A percentile compares a stretch with the other conserved stretches of the same genome.
These are phyloP conservation scores for Megacollybia marginata DNA, from an alignment of 768 basidiomycete species.

Conservation along the genomic window DNA sequence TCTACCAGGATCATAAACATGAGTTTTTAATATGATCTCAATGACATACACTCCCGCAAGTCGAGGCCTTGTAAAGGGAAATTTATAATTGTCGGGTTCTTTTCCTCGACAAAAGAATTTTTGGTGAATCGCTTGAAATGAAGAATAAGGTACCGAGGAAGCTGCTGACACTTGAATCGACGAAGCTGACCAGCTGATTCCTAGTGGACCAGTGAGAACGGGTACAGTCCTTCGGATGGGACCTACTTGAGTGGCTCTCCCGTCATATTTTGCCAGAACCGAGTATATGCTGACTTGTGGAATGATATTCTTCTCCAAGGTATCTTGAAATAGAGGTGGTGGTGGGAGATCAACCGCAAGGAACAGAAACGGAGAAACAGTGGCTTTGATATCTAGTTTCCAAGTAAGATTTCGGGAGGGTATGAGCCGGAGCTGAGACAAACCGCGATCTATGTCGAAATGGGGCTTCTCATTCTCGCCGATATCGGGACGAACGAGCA, in stretches of 20 bases:
- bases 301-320: conserved; percentile 96
- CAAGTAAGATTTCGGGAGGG: conserved; percentile 1
- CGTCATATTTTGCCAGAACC: conserved; percentile 92
- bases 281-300: conserved; percentile 92
- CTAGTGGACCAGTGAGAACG: conserved; percentile 25
- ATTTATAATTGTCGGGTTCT: conserved; percentile 98
- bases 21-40: conserved; percentile 15
- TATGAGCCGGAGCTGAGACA: conserved; percentile 17
- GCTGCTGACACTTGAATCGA: conserved; percentile 80
- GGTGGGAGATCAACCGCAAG: conserved; percentile 94
- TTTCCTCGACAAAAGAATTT: conserved; percentile 95
- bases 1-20: conserved; percentile 39
- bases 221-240: background rate
- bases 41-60: conserved; percentile 76
- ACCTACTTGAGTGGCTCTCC: conserved; percentile 75
- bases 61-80: conserved; percentile 93
- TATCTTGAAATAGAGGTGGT: conserved; percentile 95
- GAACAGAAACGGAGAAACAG: conserved; percentile 88
- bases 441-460: conserved; percentile 94
- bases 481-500: conserved; percentile 73
- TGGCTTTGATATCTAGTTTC: conserved; percentile 71
- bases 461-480: conserved; percentile 75
- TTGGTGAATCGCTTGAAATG: conserved; percentile 97
- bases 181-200: conserved; percentile 82
- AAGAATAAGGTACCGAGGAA: conserved; percentile 90